Evolutionary conservation across 2,329 filamentous ascomycete species (phyloP).

Genomic region (Rhynchosporium graminicola): DNA sequence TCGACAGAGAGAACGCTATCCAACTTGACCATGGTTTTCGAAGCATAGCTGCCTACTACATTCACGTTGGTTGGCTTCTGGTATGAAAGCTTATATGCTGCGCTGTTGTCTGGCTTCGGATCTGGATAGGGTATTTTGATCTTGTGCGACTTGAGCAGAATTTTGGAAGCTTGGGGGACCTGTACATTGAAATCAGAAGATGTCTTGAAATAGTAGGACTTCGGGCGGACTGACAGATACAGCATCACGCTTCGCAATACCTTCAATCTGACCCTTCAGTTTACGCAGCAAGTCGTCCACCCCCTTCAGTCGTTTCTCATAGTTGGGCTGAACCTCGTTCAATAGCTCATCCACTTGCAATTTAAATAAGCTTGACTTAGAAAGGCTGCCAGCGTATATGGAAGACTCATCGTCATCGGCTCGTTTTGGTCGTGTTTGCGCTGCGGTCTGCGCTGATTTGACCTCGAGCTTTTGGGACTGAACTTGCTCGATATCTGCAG

Average conservation of each 20-base stretch:
- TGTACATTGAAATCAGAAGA: constrained; percentile 40
- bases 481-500: neutral
- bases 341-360: constrained; percentile 66
- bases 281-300: constrained; percentile 55
- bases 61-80: constrained; percentile 76
- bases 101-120: constrained; percentile 73
- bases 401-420: constrained; percentile 39
- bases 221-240: constrained; percentile 43
- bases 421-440: constrained; percentile 25
- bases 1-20: constrained; percentile 66
- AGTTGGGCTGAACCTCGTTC: constrained; percentile 56
- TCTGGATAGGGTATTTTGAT: constrained; percentile 81
- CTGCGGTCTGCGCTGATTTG: constrained; percentile 18
- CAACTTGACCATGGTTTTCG: constrained; percentile 70
- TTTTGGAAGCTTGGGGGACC: constrained; percentile 68
- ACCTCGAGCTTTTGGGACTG: constrained; percentile 30
- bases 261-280: constrained; percentile 58
- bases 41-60: constrained; percentile 83
- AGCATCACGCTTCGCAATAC: constrained; percentile 51
- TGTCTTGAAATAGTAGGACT: constrained; percentile 13
- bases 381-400: constrained; percentile 47
- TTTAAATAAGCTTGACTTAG: constrained; percentile 68
- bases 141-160: constrained; percentile 65
- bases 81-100: constrained; percentile 81
- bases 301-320: constrained; percentile 55